phyloP scores from a whole-genome alignment of 2,329 filamentous ascomycete species.

The Fusarium equiseti region DNA sequence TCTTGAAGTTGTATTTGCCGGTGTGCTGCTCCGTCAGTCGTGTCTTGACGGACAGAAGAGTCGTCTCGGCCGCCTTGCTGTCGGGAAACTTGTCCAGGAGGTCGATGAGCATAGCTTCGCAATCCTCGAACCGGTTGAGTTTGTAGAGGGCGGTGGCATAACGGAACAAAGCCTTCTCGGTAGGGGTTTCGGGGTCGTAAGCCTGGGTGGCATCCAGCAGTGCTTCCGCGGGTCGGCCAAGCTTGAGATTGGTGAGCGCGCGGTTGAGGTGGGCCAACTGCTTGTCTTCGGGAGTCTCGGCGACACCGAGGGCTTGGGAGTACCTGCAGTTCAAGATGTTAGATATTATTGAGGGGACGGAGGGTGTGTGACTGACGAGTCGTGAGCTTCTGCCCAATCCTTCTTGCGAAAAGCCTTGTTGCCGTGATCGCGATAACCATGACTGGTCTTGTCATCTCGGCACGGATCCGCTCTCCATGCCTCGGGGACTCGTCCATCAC shows the following conservation, averaged over 20 bases:
- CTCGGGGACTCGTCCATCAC: neutral
- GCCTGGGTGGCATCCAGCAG: neutral
- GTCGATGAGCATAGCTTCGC: conserved; percentile 31
- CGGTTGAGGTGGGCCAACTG: conserved; percentile 6
- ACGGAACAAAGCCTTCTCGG: neutral
- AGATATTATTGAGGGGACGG: neutral
- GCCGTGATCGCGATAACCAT: neutral
- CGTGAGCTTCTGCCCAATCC: neutral
- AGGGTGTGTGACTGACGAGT: neutral
- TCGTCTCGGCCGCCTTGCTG: conserved; percentile 49
- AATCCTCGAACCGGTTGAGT: neutral
- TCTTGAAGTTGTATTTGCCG: conserved; percentile 56
- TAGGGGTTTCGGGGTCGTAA: neutral
- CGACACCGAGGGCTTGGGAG: neutral
- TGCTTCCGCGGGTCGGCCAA: neutral
- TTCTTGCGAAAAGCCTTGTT: neutral
- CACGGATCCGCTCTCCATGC: neutral
- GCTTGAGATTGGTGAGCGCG: neutral
- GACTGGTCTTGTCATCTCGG: neutral
- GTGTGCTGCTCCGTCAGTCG: conserved; percentile 55
- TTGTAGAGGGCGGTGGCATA: neutral
- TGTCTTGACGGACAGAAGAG: conserved; percentile 48
- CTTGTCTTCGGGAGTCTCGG: neutral
- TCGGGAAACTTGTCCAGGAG: conserved; percentile 52
- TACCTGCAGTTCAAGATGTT: neutral